Evolutionary conservation across 2,329 filamentous ascomycete species (phyloP), one percentile per base, ranked within the genome.

Genomic region (Xylariaceae sp.): DNA sequence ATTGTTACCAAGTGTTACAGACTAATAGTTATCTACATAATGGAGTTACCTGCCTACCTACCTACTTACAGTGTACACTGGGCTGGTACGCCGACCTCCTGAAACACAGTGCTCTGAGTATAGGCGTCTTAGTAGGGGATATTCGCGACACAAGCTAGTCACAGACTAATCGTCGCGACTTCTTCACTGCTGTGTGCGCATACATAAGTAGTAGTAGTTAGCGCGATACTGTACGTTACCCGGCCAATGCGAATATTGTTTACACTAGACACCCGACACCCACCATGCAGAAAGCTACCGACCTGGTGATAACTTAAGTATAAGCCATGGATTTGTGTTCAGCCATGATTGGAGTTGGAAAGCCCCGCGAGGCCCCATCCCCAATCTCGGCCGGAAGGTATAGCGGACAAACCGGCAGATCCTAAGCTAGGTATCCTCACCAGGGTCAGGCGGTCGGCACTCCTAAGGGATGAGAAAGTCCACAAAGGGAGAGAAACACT

Each of bases 291-390:
- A 19, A 19, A 19, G 19, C 19, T 19, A 19, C 19, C 19, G 19
- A 19, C 19, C 19, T 19, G 19, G 19, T 19, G 19, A 19, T 19
- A 19, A 19, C 19, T 19, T 19, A 19, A 41, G 49, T 9, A 54
- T 51, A 57, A 55, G 57, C 47, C 54, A 58, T 52, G 52, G 59
- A 55, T 50, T 59, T 63, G 63, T 65, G 63, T 60, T 58, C 52
- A 49, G 51, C 49, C 37, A 31, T 64, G 63, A 65, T 66, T 66
- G 63, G 63, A 56, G 54, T 57, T 51, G 41, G 27, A 45, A 45
- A 54, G 49, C 57, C 19, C 19, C 19, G 50, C 42, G 41, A 58
- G 60, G 43, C 64, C 63, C 64, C 63, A 61, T 59, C 50, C 12
- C 58, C 59, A 60, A 60, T 60, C 57, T 60, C 59, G 47, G 56